A percentile compares a stretch with the other conserved stretches of the same genome.
Conservation (phyloP, 2,329 filamentous ascomycete genomes). For the Diaporthe eres region DNA sequence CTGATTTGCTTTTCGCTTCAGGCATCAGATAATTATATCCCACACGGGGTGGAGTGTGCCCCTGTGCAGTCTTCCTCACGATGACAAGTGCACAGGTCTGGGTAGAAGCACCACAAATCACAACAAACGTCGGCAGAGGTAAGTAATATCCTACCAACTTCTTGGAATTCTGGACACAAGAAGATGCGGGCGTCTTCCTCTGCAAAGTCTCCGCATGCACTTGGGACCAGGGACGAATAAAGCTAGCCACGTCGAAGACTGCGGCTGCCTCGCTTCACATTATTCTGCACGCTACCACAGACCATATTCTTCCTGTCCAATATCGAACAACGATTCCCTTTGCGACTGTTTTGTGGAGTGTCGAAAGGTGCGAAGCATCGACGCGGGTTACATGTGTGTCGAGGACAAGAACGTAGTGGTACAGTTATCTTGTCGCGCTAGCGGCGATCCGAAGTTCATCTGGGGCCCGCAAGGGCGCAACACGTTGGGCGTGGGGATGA, state of each 20-base stretch:
- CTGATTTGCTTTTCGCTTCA: not conserved
- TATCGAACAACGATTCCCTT: not conserved
- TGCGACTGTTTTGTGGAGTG: no score
- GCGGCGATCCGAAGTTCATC: conserved; percentile 14
- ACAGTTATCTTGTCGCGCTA: not conserved
- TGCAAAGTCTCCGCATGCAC: not conserved
- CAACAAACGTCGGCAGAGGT: not conserved
- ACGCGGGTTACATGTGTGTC: not conserved
- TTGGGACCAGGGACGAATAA: not conserved
- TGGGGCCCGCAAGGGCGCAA: not conserved
- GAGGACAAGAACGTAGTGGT: not conserved
- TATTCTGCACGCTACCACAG: no score
- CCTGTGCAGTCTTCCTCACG: not conserved
- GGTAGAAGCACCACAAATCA: not conserved
- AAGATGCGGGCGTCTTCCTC: not conserved
- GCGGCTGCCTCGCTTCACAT: not conserved
- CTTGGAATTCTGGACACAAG: no score
- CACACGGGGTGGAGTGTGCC: no score
- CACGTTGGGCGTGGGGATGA: not conserved
- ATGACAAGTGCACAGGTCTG: no score
- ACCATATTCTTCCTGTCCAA: no score
- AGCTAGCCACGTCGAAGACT: not conserved
- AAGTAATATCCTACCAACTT: no score
- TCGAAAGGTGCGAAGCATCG: not conserved
- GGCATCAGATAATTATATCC: not conserved